These are phyloP conservation scores for Calophaca sinica DNA, from an alignment of 306 rosid genomes.

Conservation along the genomic window DNA sequence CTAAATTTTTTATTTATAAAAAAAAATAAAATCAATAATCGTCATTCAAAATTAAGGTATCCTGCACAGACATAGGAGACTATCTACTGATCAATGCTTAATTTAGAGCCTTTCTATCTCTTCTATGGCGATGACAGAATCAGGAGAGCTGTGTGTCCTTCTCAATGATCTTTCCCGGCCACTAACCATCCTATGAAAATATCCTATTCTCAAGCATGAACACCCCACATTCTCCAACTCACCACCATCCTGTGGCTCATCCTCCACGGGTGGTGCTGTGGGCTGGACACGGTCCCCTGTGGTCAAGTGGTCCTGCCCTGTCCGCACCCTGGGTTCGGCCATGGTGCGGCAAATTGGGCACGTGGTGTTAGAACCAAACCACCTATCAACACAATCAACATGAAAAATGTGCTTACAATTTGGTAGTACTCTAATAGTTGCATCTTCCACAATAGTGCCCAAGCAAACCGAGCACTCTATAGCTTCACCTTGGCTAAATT, in stretches of 20 bases:
- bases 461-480: slow-evolving; percentile 66
- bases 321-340: slow-evolving; percentile 42
- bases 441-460: slow-evolving; percentile 48
- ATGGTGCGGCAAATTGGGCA: slow-evolving; percentile 62
- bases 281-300: slow-evolving; percentile 36
- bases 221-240: slow-evolving; percentile 20
- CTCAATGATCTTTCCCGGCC: slow-evolving; percentile 39
- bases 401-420: slow-evolving; percentile 66
- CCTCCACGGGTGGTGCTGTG: slow-evolving; percentile 42
- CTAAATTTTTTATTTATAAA: no score
- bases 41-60: slow-evolving; percentile 17
- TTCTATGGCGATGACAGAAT: not conserved
- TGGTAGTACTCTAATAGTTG: slow-evolving; percentile 52
- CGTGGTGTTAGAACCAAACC: slow-evolving; percentile 57
- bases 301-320: slow-evolving; percentile 10
- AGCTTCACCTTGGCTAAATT: slow-evolving; percentile 37
- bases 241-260: not conserved
- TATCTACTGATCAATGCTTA: not conserved
- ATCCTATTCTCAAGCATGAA: slow-evolving; percentile 44
- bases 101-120: slow-evolving; percentile 40
- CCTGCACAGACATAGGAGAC: not conserved
- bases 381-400: slow-evolving; percentile 63
- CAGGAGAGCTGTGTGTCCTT: slow-evolving; percentile 20
- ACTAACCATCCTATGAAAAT: slow-evolving; percentile 45
- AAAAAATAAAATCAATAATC: slow-evolving; percentile 6